A percentile compares a stretch with the other conserved stretches of the same genome.
Conservation (phyloP, 805 yeast genomes). For the Limtongia smithiae region DNA sequence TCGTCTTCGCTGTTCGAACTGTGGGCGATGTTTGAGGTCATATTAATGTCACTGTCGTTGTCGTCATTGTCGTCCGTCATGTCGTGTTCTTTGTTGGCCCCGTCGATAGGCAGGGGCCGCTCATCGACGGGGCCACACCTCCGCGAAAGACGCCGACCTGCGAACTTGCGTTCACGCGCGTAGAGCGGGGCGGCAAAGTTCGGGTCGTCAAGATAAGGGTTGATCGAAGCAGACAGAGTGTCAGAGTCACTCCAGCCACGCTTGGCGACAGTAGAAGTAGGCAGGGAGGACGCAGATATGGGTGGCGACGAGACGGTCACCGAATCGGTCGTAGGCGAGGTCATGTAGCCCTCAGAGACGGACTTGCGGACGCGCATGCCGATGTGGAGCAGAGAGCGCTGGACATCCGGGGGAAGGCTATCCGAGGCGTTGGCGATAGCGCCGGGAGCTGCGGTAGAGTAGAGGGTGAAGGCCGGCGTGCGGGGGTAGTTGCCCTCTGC, state of each 20-base stretch:
- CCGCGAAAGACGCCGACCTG: no score
- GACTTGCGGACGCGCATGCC: conserved; percentile 28
- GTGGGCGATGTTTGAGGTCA: no score
- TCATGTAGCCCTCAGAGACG: conserved; percentile 24
- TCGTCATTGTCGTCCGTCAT: neutral
- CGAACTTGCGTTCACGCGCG: conserved; percentile 1
- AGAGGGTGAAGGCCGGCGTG: conserved; percentile 9
- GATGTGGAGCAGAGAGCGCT: conserved; percentile 19
- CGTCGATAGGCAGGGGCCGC: neutral
- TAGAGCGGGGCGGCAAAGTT: neutral
- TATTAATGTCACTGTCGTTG: no score
- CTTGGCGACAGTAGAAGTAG: neutral
- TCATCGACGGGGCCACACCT: neutral
- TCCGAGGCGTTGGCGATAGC: neutral
- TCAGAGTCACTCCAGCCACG: conserved; percentile 6
- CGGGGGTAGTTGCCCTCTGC: conserved; percentile 1
- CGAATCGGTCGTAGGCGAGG: neutral
- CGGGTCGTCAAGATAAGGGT: conserved; percentile 5
- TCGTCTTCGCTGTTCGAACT: conserved; percentile 4
- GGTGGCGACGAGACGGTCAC: neutral
- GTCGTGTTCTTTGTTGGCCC: neutral
- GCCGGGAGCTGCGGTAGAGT: conserved; percentile 9
- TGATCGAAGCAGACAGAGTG: conserved; percentile 4
- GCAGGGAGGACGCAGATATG: neutral
- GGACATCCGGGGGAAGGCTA: conserved; percentile 7